Percentiles rank a stretch among this genome's conserved stretches.
phyloP scores from a whole-genome alignment of 148 eudicot species.

The Amaranthus palmeri region DNA sequence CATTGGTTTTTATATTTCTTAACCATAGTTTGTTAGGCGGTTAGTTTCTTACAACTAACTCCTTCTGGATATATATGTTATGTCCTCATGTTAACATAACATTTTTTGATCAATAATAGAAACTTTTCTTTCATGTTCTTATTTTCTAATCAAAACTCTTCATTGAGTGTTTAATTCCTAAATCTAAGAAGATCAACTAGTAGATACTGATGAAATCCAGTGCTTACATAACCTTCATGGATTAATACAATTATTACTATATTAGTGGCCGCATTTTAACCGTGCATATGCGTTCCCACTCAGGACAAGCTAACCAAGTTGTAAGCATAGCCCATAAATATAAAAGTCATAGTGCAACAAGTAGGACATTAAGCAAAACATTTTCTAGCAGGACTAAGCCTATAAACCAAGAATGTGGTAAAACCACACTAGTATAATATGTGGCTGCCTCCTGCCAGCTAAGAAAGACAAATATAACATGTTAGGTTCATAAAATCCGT shows the following conservation, averaged over 20 bases:
- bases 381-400: background rate
- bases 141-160: too few species aligned
- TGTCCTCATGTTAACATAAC: too few species aligned
- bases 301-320: background rate
- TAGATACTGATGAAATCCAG: background rate
- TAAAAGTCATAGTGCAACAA: background rate
- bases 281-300: background rate
- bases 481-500: background rate
- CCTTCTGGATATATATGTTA: too few species aligned
- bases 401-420: background rate
- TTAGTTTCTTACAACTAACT: too few species aligned
- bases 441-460: background rate
- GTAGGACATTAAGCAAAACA: background rate
- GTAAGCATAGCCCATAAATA: background rate
- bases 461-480: slow-evolving; percentile 2
- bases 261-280: background rate
- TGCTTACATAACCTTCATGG: background rate
- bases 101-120: too few species aligned
- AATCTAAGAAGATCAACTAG: background rate
- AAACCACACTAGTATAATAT: background rate
- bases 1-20: too few species aligned
- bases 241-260: background rate
- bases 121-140: too few species aligned
- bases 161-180: too few species aligned
- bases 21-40: too few species aligned